Conservation (phyloP, 148 eudicot species). For the Salicornia ramosissima region DNA sequence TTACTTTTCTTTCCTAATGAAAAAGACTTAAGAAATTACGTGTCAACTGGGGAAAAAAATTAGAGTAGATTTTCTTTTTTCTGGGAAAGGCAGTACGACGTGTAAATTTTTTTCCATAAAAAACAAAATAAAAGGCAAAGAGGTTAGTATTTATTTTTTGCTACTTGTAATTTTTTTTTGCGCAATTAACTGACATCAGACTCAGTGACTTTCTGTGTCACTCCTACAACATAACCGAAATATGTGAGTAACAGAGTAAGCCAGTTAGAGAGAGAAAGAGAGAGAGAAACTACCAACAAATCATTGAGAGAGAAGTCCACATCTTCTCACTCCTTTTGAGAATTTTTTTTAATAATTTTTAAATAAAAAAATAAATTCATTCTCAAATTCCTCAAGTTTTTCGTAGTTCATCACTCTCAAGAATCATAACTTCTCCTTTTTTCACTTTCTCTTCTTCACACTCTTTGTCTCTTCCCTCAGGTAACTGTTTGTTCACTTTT, state of each 20-base stretch:
- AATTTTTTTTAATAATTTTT: background rate
- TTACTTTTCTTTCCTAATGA: too few relatives aligned
- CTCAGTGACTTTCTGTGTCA: slow-evolving; percentile 25
- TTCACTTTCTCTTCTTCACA: slow-evolving; percentile 1
- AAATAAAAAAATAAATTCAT: background rate
- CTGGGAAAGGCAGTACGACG: background rate
- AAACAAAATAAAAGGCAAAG: background rate
- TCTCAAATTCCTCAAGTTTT: slow-evolving; percentile 15
- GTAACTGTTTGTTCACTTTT: slow-evolving; percentile 15
- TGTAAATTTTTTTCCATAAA: background rate
- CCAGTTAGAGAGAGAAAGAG: background rate
- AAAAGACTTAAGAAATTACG: too few relatives aligned
- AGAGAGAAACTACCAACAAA: background rate
- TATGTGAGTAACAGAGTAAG: slow-evolving; percentile 13
- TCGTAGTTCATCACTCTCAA: slow-evolving; percentile 11
- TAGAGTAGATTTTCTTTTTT: background rate
- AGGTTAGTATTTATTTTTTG: background rate
- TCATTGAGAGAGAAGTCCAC: slow-evolving; percentile 10
- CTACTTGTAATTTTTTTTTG: too few relatives aligned
- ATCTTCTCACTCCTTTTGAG: slow-evolving; percentile 26
- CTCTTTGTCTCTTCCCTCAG: slow-evolving; percentile 18
- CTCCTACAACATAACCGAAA: slow-evolving; percentile 21
- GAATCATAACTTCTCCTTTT: background rate
- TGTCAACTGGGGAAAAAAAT: background rate
- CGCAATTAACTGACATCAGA: slow-evolving; percentile 19